These are phyloP conservation scores for Fragaria ananassa DNA, from an alignment of 306 rosid species.

Conservation along the genomic window DNA sequence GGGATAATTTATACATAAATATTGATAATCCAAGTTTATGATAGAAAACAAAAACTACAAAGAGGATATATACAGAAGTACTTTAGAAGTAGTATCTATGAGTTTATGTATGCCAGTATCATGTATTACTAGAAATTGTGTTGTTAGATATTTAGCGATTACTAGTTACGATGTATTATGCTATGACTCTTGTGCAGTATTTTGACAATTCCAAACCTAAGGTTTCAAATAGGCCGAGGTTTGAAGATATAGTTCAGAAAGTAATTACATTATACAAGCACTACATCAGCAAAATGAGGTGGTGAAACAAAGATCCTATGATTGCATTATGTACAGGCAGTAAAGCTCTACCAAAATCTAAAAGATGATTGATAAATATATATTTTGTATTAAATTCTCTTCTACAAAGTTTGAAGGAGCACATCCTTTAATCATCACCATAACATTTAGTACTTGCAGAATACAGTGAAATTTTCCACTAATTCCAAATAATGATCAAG, in stretches of 20 bases:
- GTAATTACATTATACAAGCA: not conserved
- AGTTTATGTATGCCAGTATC: not conserved
- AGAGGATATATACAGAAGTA: not conserved
- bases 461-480: not conserved
- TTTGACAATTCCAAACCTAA: not conserved
- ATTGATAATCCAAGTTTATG: not conserved
- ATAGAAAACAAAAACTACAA: not conserved
- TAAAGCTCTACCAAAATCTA: not conserved
- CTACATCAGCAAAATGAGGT: not conserved
- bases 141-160: not conserved
- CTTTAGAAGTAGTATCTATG: not conserved
- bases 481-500: not conserved
- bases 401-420: not conserved
- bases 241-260: constrained; percentile 1
- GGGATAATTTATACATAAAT: not conserved
- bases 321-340: not conserved
- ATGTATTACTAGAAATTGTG: not conserved
- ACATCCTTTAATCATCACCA: not conserved
- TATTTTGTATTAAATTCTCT: not conserved
- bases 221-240: not conserved
- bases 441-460: not conserved
- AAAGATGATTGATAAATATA: not conserved
- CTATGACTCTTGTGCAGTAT: not conserved
- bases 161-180: not conserved
- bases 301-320: not conserved